These are phyloP conservation scores for Acorus gramineus DNA, from an alignment of 106 monocot genomes.

Conservation along the genomic window DNA sequence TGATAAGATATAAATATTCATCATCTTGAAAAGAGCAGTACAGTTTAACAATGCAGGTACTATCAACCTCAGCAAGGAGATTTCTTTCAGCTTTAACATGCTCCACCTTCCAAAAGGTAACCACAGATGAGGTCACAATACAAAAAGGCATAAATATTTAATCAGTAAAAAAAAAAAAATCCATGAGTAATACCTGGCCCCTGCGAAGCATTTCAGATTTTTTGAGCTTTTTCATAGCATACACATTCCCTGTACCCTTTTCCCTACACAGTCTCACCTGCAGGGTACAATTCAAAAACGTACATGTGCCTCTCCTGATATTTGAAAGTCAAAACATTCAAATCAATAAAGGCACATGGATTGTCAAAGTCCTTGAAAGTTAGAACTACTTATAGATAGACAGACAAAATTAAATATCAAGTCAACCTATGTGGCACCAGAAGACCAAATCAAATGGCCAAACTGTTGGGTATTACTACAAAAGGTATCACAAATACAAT, in stretches of 20 bases:
- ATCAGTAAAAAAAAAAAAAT: neutral
- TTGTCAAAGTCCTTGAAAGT: too few species aligned
- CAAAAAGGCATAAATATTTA: neutral
- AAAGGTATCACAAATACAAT: too few species aligned
- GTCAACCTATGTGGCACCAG: too few species aligned
- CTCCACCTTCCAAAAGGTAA: conserved; percentile 31
- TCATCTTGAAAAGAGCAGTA: conserved; percentile 30
- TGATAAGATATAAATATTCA: conserved; percentile 41
- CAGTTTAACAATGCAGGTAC: conserved; percentile 26
- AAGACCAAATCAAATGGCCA: too few species aligned
- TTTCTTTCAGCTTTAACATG: conserved; percentile 61
- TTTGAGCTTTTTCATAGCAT: conserved; percentile 48
- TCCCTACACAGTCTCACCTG: conserved; percentile 44
- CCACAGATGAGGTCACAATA: neutral
- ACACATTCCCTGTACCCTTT: conserved; percentile 31
- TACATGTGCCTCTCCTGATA: too few species aligned
- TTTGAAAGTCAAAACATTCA: too few species aligned
- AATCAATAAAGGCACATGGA: too few species aligned
- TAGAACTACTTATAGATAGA: too few species aligned
- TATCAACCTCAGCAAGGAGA: conserved; percentile 40
- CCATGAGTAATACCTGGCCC: conserved; percentile 26
- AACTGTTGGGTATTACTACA: too few species aligned
- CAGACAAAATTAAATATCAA: too few species aligned
- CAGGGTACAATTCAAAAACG: neutral
- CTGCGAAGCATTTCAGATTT: conserved; percentile 54